Evolutionary conservation across 768 basidiomycete genomes (phyloP), one percentile per base, ranked within the genome.

Genomic region (Tricholoma furcatifolium): DNA sequence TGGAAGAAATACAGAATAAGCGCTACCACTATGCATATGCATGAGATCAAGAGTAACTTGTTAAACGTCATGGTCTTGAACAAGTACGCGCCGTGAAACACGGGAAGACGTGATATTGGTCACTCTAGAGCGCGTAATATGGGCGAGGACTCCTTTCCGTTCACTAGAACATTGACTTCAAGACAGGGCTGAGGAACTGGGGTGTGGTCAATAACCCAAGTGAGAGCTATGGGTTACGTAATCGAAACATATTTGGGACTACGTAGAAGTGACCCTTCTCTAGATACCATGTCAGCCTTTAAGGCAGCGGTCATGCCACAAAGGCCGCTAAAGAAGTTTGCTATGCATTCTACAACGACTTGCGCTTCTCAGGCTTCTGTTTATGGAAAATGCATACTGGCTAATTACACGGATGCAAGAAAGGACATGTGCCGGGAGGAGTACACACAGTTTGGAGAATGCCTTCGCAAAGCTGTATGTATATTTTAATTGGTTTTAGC

Each of bases 311-410:
- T 61, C 35, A 61, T 69, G 36, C 56, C 71, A 38, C 65, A 72
- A 17, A 65, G 71, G 9, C 86, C 87, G 21, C 63, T 92, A 38
- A 75, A 80, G 55, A 78, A 82, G 21, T 71, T 92, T 20, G 90
- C 88, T n/a, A 57, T 81, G 17, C 83, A 87, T 58, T 79, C 88
- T 2, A 90, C 88, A 2, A 76, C 78, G 2, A 89, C 88, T 14
- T 91, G 90, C 61, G 73, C 87, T 8, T 56, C 75, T 6, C 81
- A 93, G 64, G 93, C 94, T 23, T 68, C 82, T 3, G 75, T 70
- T 5, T 99, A 99, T 66, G 96, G 93, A 20, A 87, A 87, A 74
- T 99, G 96, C 70, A 85, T 98, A 42, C 74, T 88, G 24, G 80
- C 83, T 1, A 81, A 81, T 4, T 96, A 97, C 68, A 82, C 82